Conservation (phyloP, 345 rosid species). For the Bruguiera sexangula region DNA sequence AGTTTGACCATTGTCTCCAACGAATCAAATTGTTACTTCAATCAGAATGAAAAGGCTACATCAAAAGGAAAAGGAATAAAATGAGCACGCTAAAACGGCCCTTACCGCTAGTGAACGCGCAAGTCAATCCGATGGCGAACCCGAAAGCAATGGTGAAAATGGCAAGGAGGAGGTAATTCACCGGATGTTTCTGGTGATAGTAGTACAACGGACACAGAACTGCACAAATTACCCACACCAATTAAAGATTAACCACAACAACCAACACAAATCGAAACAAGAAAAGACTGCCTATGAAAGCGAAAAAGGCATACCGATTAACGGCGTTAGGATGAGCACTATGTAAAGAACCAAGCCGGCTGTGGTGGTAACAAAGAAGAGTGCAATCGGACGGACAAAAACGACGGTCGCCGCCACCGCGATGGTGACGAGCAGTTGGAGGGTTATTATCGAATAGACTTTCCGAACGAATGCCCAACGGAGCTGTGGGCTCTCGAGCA, state of each 20-base stretch:
- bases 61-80: slow-evolving; percentile 5
- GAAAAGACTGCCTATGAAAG: not conserved
- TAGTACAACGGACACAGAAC: slow-evolving; percentile 74
- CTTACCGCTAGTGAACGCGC: slow-evolving; percentile 77
- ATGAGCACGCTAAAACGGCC: not conserved
- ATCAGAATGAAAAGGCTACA: not conserved
- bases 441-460: slow-evolving; percentile 10
- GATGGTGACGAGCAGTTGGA: slow-evolving; percentile 15
- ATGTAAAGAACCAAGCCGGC: slow-evolving; percentile 19
- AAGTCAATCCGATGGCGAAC: slow-evolving; percentile 79
- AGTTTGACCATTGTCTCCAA: too few relatives aligned
- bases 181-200: slow-evolving; percentile 87
- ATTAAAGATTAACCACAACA: not conserved
- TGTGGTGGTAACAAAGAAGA: slow-evolving; percentile 3
- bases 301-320: slow-evolving; percentile 5
- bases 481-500: slow-evolving; percentile 15
- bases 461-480: slow-evolving; percentile 20
- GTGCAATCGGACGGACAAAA: not conserved
- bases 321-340: slow-evolving; percentile 8
- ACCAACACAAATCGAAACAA: not conserved
- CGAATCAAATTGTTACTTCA: too few relatives aligned
- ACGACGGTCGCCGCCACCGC: slow-evolving; percentile 18
- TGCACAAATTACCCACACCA: slow-evolving; percentile 28
- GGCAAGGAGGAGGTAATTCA: slow-evolving; percentile 72
- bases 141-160: slow-evolving; percentile 70